A percentile compares a stretch with the other conserved stretches of the same genome.
These are phyloP conservation scores for Xeromyces bisporus DNA, from an alignment of 495 filamentous ascomycete species.

Conservation along the genomic window DNA sequence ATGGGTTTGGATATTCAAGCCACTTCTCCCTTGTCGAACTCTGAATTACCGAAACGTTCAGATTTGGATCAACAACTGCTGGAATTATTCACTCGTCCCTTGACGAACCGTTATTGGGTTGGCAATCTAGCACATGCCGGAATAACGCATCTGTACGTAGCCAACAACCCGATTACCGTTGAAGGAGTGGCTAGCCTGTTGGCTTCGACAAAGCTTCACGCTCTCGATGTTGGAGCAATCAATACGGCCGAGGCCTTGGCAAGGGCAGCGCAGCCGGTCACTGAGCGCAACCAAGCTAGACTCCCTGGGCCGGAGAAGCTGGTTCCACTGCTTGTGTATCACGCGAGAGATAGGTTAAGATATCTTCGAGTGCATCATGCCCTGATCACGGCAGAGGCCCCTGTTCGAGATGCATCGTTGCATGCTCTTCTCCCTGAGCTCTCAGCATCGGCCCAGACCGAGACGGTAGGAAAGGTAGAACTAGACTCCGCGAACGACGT, in stretches of 20 bases:
- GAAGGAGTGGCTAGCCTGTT: slow-evolving; percentile 39
- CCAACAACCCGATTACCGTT: slow-evolving; percentile 40
- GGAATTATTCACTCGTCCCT: slow-evolving; percentile 30
- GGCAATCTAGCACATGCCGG: slow-evolving; percentile 35
- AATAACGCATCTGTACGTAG: slow-evolving; percentile 42
- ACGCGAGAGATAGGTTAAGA: slow-evolving; percentile 29
- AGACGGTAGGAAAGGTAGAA: slow-evolving; percentile 12
- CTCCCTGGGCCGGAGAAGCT: slow-evolving; percentile 38
- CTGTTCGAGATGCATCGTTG: slow-evolving; percentile 13
- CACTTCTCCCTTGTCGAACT: slow-evolving; percentile 1
- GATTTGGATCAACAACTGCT: slow-evolving; percentile 33
- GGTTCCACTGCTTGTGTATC: slow-evolving; percentile 29
- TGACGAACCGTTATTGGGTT: slow-evolving; percentile 33
- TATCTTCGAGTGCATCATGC: slow-evolving; percentile 41
- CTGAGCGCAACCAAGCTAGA: slow-evolving; percentile 5
- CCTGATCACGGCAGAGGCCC: slow-evolving; percentile 33
- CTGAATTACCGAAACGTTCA: slow-evolving; percentile 20
- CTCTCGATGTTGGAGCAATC: slow-evolving; percentile 34
- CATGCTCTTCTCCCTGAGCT: slow-evolving; percentile 21
- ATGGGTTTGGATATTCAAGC: no score
- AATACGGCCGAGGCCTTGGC: slow-evolving; percentile 19
- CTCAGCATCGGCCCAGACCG: slow-evolving; percentile 2
- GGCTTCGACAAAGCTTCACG: slow-evolving; percentile 30
- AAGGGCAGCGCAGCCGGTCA: slow-evolving; percentile 3
- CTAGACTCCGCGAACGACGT: slow-evolving; percentile 24